These are phyloP conservation scores for Camellia oleifera DNA, from an alignment of 179 eudicot species.

Conservation along the genomic window DNA sequence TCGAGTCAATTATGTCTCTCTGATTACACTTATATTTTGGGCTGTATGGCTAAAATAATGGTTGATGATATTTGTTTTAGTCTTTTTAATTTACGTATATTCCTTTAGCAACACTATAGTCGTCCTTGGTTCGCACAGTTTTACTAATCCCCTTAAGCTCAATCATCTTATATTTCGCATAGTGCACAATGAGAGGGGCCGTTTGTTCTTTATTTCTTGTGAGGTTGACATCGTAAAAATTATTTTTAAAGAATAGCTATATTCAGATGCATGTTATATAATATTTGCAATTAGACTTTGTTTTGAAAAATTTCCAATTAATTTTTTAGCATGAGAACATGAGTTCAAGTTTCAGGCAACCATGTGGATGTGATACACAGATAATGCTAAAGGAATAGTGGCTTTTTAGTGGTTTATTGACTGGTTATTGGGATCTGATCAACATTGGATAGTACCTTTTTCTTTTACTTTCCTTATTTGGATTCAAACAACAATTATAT, in stretches of 20 bases:
- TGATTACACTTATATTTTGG: too few species aligned
- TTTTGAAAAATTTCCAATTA: neutral
- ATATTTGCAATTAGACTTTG: neutral
- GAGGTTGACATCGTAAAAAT: neutral
- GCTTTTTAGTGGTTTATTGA: neutral
- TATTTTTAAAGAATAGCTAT: neutral
- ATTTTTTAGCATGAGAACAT: neutral
- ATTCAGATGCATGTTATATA: neutral
- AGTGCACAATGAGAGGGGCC: neutral
- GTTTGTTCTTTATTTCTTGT: neutral
- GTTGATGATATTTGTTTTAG: too few species aligned
- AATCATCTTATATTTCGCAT: neutral
- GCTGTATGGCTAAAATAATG: too few species aligned
- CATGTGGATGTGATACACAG: neutral
- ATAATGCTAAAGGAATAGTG: neutral
- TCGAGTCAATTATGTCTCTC: too few species aligned
- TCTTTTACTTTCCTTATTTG: neutral
- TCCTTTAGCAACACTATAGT: too few species aligned
- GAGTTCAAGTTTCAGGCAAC: conserved; percentile 1
- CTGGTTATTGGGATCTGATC: neutral
- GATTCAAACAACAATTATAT: neutral
- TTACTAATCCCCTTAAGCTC: too few species aligned
- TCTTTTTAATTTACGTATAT: too few species aligned
- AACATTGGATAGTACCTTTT: neutral
- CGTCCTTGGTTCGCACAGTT: too few species aligned